Evolutionary conservation across 2,329 filamentous ascomycete species (phyloP), one percentile per base, ranked within the genome.

Genomic region (Colletotrichum camelliae): DNA sequence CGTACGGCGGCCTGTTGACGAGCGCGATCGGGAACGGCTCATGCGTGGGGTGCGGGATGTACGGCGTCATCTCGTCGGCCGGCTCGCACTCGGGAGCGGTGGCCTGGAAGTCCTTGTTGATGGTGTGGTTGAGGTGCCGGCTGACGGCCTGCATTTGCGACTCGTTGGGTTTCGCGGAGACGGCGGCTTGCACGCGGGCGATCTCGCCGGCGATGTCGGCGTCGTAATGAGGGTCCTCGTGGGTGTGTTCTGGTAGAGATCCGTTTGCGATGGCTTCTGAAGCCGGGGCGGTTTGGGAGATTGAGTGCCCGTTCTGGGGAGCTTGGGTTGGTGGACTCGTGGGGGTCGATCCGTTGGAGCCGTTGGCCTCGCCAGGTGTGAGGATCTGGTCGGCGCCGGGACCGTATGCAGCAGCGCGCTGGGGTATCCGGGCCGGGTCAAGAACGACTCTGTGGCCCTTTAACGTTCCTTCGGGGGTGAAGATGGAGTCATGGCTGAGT

Each of bases 21-120:
- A 96, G 85, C 1, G 93, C 94, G 77, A 96, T 94, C 0, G 94
- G 93, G 18, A 95, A 90, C 0, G 90, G 87, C 4, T 88, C 84
- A 75, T 91, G 89, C 0, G 84, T 81, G 0, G 86, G 85, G 27
- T 91, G 86, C 0, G 90, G 84, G 8, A 94, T 88, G 72, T 94
- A 94, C 0, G 94, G 94, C 1, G 89, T 92, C 90, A 95, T 93
- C 67, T 89, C 87, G 3, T 92, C 86, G 0, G 58, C 33, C 5
- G 74, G 48, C 7, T 29, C 27, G 24, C 60, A 74, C 15, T 37
- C 39, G 2, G 70, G 58, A 4, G 74, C 68, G 13, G 37, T 55
- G 13, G 13, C 58, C 21, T 70, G 21, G 58, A 70, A 52, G 43
- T 21, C 68, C 13, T n/a, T 55, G 37, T 52, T 39, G 35, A 24